phyloP scores from a whole-genome alignment of 768 basidiomycete species.

The Kwoniella bestiolae region DNA sequence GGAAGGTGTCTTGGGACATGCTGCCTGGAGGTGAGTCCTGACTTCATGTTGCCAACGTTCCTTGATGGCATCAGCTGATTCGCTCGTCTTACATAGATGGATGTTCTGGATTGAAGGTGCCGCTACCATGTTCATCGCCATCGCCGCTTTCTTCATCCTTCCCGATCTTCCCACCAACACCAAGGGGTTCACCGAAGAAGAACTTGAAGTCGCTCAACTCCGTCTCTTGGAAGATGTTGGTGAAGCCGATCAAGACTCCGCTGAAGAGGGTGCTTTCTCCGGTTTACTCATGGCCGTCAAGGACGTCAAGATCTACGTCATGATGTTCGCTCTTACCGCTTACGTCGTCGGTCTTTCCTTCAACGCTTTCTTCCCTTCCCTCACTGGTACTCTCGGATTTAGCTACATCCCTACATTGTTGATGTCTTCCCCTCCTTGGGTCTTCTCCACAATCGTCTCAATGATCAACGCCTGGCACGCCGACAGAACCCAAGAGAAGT shows the following conservation, averaged over 20 bases:
- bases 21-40: slow-evolving; percentile 63
- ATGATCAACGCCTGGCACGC: slow-evolving; percentile 66
- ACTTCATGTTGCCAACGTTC: too few species aligned
- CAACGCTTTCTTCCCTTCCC: slow-evolving; percentile 69
- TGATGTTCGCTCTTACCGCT: slow-evolving; percentile 68
- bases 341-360: slow-evolving; percentile 68
- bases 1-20: slow-evolving; percentile 70
- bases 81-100: slow-evolving; percentile 58
- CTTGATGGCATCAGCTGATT: not conserved
- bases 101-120: slow-evolving; percentile 75
- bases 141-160: slow-evolving; percentile 67
- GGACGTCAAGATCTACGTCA: slow-evolving; percentile 80
- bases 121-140: slow-evolving; percentile 68
- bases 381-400: slow-evolving; percentile 68
- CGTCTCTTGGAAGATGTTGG: slow-evolving; percentile 57
- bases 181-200: slow-evolving; percentile 52
- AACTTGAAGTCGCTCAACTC: slow-evolving; percentile 50
- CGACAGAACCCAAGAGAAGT: slow-evolving; percentile 72
- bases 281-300: slow-evolving; percentile 68
- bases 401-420: slow-evolving; percentile 69
- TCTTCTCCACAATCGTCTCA: slow-evolving; percentile 60
- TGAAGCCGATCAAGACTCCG: slow-evolving; percentile 63
- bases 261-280: slow-evolving; percentile 53
- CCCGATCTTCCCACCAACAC: slow-evolving; percentile 54
- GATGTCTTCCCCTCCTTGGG: slow-evolving; percentile 73